phyloP scores from a whole-genome alignment of 148 eudicot species.

The Rhododendron kiyosumense region DNA sequence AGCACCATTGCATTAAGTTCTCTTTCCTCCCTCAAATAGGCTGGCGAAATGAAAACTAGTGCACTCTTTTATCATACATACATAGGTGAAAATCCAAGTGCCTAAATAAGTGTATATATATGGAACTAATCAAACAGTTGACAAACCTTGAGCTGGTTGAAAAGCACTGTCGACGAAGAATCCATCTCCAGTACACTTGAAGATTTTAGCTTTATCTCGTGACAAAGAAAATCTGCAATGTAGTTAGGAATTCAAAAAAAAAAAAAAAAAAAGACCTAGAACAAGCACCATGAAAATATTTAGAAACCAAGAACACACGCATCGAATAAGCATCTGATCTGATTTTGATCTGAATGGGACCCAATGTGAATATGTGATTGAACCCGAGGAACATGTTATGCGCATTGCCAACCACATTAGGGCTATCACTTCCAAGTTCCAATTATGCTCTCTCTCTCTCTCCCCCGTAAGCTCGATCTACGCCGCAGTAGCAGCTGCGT shows the following conservation, averaged over 20 bases:
- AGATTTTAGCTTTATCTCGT: background rate
- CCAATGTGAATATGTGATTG: slow-evolving; percentile 96
- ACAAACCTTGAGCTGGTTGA: slow-evolving; percentile 52
- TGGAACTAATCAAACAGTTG: background rate
- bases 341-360: slow-evolving; percentile 27
- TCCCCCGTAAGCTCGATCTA: no score
- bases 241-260: background rate
- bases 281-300: background rate
- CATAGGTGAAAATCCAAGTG: background rate
- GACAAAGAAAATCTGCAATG: background rate
- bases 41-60: background rate
- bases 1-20: background rate
- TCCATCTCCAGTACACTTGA: slow-evolving; percentile 31
- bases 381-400: slow-evolving; percentile 85
- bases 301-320: no score
- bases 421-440: slow-evolving; percentile 54
- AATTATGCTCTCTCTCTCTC: slow-evolving; percentile 13
- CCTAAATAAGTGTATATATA: background rate
- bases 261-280: background rate
- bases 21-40: background rate
- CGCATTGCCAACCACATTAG: slow-evolving; percentile 79
- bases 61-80: background rate
- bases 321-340: no score
- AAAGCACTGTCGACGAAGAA: slow-evolving; percentile 48
- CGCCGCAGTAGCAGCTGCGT: no score